Evolutionary conservation across 768 basidiomycete genomes (phyloP), one percentile per base, ranked within the genome.

Genomic region (Pisolithus albus): DNA sequence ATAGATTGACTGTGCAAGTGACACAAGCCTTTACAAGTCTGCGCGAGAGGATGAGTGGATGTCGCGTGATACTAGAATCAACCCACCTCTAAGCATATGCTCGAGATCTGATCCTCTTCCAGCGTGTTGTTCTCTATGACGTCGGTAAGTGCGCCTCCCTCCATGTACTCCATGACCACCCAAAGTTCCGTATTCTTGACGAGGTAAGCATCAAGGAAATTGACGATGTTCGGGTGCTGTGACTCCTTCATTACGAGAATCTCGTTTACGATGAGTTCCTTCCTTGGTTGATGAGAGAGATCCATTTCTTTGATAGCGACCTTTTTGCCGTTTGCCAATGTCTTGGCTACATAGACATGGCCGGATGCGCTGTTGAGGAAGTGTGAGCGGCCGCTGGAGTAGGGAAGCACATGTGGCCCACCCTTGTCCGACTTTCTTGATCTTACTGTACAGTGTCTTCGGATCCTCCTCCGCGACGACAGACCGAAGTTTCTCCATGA

Each of bases 111-210:
- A 63, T 93, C 91, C 72, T 97, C 93, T 64, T 90, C 90, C 55
- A 98, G 70, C 39, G 89, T 82, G 68, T 97, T 98, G 60, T 94
- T 92, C 74, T 97, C 95, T 61, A 99, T 97, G 41, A 99, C 87
- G 70, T 98, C 95, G 23, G 93, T 97, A 61, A 99, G 74, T 16
- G 95, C 93, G 38, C 96, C 94, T 48, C 93, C 93, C 69, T 97
- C 93, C 93, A 97, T 97, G 64, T 90, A 95, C 72, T 97, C 93
- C 93, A 95, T 97, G 52, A 95, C 92, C 41, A 96, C 92, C 93
- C 93, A 97, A 21, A 96, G 80, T 64, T 95, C 92, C 48, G 78
- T 86, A 65, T 76, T 85, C 70, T 87, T 88, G 49, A 96, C 82
- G 41, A 97, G 79, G 68, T 93, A 96, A 21, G 89, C 82, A 6